Evolutionary conservation across 2,329 filamentous ascomycete species (phyloP), one percentile per base, ranked within the genome.

Genomic region (Trichoderma sp.): DNA sequence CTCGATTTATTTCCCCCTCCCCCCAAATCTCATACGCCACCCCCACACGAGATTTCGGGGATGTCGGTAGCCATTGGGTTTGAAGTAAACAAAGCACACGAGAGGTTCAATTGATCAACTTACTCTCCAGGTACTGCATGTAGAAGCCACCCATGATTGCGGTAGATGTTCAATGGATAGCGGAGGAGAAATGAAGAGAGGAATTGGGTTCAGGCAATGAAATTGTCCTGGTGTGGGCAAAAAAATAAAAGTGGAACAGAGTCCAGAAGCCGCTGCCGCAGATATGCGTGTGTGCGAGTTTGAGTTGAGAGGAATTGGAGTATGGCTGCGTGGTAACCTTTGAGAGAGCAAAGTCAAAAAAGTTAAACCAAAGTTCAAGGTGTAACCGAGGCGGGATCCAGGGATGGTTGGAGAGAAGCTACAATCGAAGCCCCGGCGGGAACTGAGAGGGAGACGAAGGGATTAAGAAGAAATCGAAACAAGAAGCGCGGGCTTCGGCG

Each of bases 101-200:
- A 27, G 45, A 69, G 68, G 50, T 38, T 71, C 76, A 69, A 73
- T 79, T 78, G 71, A 76, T 59, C 68, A 79, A 93, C 92, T 90
- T 92, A 93, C 92, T 93, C 83, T 93, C 91, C 78, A 93, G 87
- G 83, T 94, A 94, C 81, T 93, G 91, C 88, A 92, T 92, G 82
- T 92, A 92, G 81, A 92, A 92, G 78, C 91, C 91, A 80, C 87
- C 87, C 90, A 92, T 92, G 77, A 79, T 88, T 83, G 74, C 79
- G 77, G 60, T 71, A 67, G 71, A 18, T 65, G 33, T 62, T 56
- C 71, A 76, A 75, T 75, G 24, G 71, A 4, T 18, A 31, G 50
- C 31, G 27, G 62, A 29, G 65, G 16, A 53, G 59, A 74, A 38
- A 62, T 1, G 67, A 35, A 64, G 38, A 67, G 63, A 67, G 35